A percentile compares a stretch with the other conserved stretches of the same genome.
These are phyloP conservation scores for Ananas comosus DNA, from an alignment of 176 grass and related monocot genomes.

Conservation along the genomic window DNA sequence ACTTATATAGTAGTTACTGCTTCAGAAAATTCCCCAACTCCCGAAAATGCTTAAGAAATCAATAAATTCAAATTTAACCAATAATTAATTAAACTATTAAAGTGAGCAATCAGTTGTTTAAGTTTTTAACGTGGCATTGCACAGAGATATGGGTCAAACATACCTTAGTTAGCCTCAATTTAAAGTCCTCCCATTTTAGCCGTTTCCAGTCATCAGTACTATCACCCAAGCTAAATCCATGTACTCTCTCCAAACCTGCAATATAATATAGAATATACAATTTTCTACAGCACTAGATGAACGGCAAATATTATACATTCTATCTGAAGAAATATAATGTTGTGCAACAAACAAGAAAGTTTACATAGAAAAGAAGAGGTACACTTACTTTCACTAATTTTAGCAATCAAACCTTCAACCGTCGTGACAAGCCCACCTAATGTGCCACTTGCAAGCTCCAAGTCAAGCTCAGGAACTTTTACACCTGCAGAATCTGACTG, in stretches of 20 bases:
- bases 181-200: slow-evolving; percentile 87
- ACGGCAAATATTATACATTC: no score
- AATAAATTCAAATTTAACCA: no score
- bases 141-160: slow-evolving; percentile 4
- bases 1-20: no score
- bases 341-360: not conserved
- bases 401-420: slow-evolving; percentile 85
- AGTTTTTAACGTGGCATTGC: not conserved
- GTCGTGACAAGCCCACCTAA: slow-evolving; percentile 92
- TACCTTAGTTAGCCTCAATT: slow-evolving; percentile 56
- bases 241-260: slow-evolving; percentile 75
- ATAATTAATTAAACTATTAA: no score
- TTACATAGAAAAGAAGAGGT: not conserved
- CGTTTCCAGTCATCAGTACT: slow-evolving; percentile 75
- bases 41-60: no score
- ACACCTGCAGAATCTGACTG: slow-evolving; percentile 77
- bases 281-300: not conserved
- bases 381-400: slow-evolving; percentile 82
- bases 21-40: no score
- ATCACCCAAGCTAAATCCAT: slow-evolving; percentile 90
- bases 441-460: slow-evolving; percentile 77
- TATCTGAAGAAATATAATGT: no score
- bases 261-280: slow-evolving; percentile 15
- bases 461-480: slow-evolving; percentile 82
- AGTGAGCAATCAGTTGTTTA: no score